phyloP scores from a whole-genome alignment of 176 grass and related monocot species.

The Chloris gayana region DNA sequence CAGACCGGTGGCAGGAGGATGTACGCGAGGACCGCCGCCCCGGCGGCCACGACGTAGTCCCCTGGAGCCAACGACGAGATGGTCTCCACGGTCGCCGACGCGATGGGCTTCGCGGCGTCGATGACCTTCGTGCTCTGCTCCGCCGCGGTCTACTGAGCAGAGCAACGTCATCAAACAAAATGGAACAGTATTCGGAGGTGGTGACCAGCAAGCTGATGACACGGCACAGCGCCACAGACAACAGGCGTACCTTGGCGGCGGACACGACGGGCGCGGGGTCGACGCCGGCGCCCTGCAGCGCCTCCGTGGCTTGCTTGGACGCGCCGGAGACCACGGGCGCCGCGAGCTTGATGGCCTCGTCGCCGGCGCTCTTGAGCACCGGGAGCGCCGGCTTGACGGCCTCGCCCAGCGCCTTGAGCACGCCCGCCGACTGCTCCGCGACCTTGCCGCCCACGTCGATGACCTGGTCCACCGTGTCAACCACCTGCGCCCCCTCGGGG shows the following conservation, averaged over 20 bases:
- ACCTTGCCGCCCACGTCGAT: constrained; percentile 49
- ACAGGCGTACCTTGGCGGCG: constrained; percentile 61
- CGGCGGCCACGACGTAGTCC: constrained; percentile 53
- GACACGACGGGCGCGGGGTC: constrained; percentile 71
- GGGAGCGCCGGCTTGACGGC: constrained; percentile 75
- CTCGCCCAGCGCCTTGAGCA: constrained; percentile 59
- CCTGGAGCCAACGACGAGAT: constrained; percentile 58
- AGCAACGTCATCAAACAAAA: constrained; percentile 26
- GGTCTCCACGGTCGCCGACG: constrained; percentile 66
- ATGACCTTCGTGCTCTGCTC: constrained; percentile 67
- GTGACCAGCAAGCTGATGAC: background rate
- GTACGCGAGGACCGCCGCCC: constrained; percentile 77
- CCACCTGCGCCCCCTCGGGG: constrained; percentile 42
- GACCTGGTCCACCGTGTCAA: constrained; percentile 68
- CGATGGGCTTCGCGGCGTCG: constrained; percentile 82
- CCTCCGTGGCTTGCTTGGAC: constrained; percentile 69
- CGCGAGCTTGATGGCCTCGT: constrained; percentile 77
- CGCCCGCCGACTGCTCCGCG: constrained; percentile 44
- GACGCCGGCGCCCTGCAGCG: constrained; percentile 74
- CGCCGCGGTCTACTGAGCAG: constrained; percentile 64
- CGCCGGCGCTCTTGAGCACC: constrained; percentile 58
- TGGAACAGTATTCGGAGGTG: background rate
- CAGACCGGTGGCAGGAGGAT: constrained; percentile 80
- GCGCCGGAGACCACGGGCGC: constrained; percentile 70
- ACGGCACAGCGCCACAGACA: background rate